Evolutionary conservation across 2,329 filamentous ascomycete species (phyloP), one percentile per base, ranked within the genome.

Genomic region (Stemphylium lycopersici): DNA sequence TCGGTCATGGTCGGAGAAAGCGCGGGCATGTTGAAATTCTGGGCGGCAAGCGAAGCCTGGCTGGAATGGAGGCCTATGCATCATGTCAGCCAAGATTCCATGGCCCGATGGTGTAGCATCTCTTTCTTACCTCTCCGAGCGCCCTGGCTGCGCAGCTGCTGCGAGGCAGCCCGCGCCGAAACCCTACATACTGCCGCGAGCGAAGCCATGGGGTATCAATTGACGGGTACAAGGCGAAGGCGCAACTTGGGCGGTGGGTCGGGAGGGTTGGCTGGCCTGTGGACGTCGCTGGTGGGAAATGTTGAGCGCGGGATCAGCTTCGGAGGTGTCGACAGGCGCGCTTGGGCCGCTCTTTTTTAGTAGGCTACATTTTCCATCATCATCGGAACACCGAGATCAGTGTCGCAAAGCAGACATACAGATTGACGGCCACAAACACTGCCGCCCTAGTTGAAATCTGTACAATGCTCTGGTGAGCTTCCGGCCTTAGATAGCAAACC

Each of bases 1-100:
- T 96, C 91, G 59, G 91, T 96, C 91, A 96, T 96, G 52, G 91
- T 96, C 51, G 91, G 91, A 58, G 91, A 96, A 60, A 96, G 84
- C 36, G 91, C 91, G 22, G 91, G 91, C 92, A 96, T 96, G 50
- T 87, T 90, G 78, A 96, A 92, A 78, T 93, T 95, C 62, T 92
- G 88, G 20, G 91, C 91, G 44, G 89, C 91, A 66, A 88, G 82
- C 67, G 80, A 81, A 65, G 82, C 78, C 53, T 86, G 77, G 50
- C 85, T 85, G 37, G 87, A 85, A 63, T 83, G 81, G 74, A 90
- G 86, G 67, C 83, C 89, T 91, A 43, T 24, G 50, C 49, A 52
- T 47, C 52, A 32, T 52, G 59, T 73, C 60, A 74, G 61, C 59
- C 18, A 36, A 32, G 7, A 45, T 24, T 18, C 38, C 15, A 43